Evolutionary conservation across 164 flowering plant genomes (phyloP), one percentile per base, ranked within the genome.

Genomic region (Liquidambar formosana): DNA sequence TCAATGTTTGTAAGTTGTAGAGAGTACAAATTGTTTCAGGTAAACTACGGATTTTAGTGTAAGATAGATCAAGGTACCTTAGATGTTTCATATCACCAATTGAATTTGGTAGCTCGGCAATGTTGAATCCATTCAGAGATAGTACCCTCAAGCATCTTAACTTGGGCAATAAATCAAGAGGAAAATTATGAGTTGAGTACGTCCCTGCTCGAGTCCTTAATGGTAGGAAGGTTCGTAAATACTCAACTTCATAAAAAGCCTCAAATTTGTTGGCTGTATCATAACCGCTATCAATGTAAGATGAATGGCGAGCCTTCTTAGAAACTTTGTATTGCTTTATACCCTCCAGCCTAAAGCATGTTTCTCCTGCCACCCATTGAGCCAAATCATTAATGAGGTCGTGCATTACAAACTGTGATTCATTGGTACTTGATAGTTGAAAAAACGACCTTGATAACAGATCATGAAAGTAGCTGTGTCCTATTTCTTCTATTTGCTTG

Each of bases 331-430:
- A 0, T 19, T 9, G 1, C 11, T 46, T 11, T 18, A 33, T 48
- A 43, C 52, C 67, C 49, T 65, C 83, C 44, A 62, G 15, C 21
- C 26, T 38, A 25, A 52, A 46, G 43, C 72, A 73, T 25, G 45
- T 25, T 10, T 61, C 63, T 19, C 77, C 65, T 8, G 83, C 52
- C 1, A 77, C 73, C 64, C 13, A 67, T 46, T 53, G 26, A 22
- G 87, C 83, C 8, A 84, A 43, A 57, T 81, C 85, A 71, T 67
- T 16, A 5, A 78, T 41, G 3, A 84, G 81, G 16, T 78, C 83
- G 61, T 76, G 87, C 85, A 81, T 80, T 0, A 53, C 19, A 47
- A 54, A 77, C 0, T 25, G 0, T 23, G 69, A 71, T 23, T 52
- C n/a, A 3, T 13, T 8, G 45, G 10, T 18, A 5, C n/a, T 38